Conservation (phyloP, 1,139 yeast genomes). For the Oligophagozyma castellii region DNA sequence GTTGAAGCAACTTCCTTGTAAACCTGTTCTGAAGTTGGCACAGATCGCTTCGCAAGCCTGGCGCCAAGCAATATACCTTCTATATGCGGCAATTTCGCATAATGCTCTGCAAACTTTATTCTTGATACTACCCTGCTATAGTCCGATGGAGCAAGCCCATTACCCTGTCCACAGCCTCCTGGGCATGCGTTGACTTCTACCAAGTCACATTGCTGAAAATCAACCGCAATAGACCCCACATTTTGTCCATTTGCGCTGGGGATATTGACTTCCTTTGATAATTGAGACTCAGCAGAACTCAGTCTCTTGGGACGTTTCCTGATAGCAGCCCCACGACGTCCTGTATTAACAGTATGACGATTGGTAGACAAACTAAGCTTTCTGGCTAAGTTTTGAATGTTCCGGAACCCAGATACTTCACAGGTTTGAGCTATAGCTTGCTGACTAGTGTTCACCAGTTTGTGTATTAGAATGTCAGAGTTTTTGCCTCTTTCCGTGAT, state of each 20-base stretch:
- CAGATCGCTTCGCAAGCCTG: slow-evolving; percentile 3
- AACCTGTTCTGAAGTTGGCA: too few species aligned
- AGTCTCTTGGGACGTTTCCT: slow-evolving; percentile 3
- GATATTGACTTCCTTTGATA: not conserved
- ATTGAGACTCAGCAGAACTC: slow-evolving; percentile 1
- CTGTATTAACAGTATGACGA: slow-evolving; percentile 4
- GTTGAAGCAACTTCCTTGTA: too few species aligned
- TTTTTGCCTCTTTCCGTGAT: slow-evolving; percentile 50
- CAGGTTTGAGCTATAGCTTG: slow-evolving; percentile 46
- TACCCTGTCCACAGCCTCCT: slow-evolving; percentile 94
- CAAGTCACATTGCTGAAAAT: slow-evolving; percentile 60
- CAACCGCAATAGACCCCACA: slow-evolving; percentile 27
- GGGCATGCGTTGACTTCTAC: slow-evolving; percentile 99
- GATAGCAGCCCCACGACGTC: slow-evolving; percentile 9
- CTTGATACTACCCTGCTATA: too few species aligned
- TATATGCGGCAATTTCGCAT: slow-evolving; percentile 4
- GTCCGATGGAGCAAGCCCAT: too few species aligned
- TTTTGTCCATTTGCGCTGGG: too few species aligned
- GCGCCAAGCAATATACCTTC: slow-evolving; percentile 6
- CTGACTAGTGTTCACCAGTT: slow-evolving; percentile 30
- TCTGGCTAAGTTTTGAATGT: slow-evolving; percentile 85
- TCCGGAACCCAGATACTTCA: slow-evolving; percentile 81
- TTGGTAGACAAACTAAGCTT: slow-evolving; percentile 36
- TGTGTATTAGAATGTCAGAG: slow-evolving; percentile 58
- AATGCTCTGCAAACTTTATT: slow-evolving; percentile 14